Conservation (phyloP, 1,139 yeast species). For the Yamadazyma sp. region DNA sequence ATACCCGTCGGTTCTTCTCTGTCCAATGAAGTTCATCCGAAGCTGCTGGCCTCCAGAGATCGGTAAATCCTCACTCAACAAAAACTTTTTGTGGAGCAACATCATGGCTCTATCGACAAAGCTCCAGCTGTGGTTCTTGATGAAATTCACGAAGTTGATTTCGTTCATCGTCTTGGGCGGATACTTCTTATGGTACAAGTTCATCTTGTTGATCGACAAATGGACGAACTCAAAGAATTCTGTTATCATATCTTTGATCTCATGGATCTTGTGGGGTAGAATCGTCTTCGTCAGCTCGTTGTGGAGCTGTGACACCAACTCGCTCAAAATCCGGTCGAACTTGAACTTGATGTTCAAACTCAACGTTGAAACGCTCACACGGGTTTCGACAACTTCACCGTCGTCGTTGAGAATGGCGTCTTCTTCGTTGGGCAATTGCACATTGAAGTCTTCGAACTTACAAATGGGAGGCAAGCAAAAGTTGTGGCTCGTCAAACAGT, state of each 20-base stretch:
- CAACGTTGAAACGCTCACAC: slow-evolving; percentile 37
- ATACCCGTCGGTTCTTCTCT: background rate
- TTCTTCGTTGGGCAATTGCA: slow-evolving; percentile 52
- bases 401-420: slow-evolving; percentile 31
- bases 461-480: slow-evolving; percentile 60
- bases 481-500: slow-evolving; percentile 57
- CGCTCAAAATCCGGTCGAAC: slow-evolving; percentile 53
- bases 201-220: slow-evolving; percentile 37
- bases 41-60: background rate
- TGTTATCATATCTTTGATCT: slow-evolving; percentile 47
- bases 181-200: slow-evolving; percentile 22
- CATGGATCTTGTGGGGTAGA: slow-evolving; percentile 39
- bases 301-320: slow-evolving; percentile 45
- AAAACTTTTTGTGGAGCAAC: slow-evolving; percentile 54
- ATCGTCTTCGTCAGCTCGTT: slow-evolving; percentile 40
- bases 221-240: slow-evolving; percentile 52
- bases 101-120: slow-evolving; percentile 58
- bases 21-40: background rate
- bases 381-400: slow-evolving; percentile 24
- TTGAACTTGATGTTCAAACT: slow-evolving; percentile 55
- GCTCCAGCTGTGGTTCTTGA: slow-evolving; percentile 51
- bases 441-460: slow-evolving; percentile 55
- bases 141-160: slow-evolving; percentile 46
- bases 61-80: slow-evolving; percentile 28
- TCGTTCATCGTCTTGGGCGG: slow-evolving; percentile 40